Conservation (phyloP, 352 stramenopile genomes). For the Salisapilia sapeloensis region DNA sequence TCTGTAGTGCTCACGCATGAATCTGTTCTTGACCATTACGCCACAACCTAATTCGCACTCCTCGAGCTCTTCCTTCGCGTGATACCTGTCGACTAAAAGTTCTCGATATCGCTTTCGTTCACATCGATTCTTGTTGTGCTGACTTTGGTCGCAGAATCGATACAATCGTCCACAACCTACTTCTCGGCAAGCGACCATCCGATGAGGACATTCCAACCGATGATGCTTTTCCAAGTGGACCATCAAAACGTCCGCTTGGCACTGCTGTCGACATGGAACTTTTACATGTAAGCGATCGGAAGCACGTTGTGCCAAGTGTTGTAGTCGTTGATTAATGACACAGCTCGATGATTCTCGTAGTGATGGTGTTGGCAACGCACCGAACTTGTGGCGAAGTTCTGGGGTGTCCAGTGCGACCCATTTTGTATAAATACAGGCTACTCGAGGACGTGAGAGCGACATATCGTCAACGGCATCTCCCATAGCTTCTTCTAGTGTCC, state of each 20-base stretch:
- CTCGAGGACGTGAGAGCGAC: slow-evolving; percentile 22
- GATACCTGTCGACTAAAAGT: slow-evolving; percentile 13
- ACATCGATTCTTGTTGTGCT: slow-evolving; percentile 16
- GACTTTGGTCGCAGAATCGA: slow-evolving; percentile 10
- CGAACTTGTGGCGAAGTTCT: slow-evolving; percentile 23
- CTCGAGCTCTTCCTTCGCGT: slow-evolving; percentile 18
- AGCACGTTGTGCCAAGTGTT: slow-evolving; percentile 37
- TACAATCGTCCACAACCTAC: slow-evolving; percentile 16
- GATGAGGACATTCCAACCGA: slow-evolving; percentile 18
- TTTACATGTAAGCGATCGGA: slow-evolving; percentile 19
- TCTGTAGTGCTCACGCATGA: slow-evolving; percentile 17
- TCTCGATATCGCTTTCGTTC: slow-evolving; percentile 19
- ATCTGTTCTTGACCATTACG: slow-evolving; percentile 11
- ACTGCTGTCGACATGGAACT: slow-evolving; percentile 24
- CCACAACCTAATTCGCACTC: slow-evolving; percentile 28
- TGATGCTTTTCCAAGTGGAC: slow-evolving; percentile 32
- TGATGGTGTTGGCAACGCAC: slow-evolving; percentile 34
- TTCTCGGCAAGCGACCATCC: slow-evolving; percentile 36
- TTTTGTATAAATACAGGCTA: slow-evolving; percentile 16
- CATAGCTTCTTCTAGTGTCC: slow-evolving; percentile 60
- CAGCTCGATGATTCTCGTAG: slow-evolving; percentile 45
- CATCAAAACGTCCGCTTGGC: slow-evolving; percentile 13
- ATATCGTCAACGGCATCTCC: slow-evolving; percentile 64
- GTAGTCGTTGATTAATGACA: slow-evolving; percentile 45
- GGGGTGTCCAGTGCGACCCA: slow-evolving; percentile 38